phyloP scores from a whole-genome alignment of 75 land plant genomes.

The Pinus taeda region DNA sequence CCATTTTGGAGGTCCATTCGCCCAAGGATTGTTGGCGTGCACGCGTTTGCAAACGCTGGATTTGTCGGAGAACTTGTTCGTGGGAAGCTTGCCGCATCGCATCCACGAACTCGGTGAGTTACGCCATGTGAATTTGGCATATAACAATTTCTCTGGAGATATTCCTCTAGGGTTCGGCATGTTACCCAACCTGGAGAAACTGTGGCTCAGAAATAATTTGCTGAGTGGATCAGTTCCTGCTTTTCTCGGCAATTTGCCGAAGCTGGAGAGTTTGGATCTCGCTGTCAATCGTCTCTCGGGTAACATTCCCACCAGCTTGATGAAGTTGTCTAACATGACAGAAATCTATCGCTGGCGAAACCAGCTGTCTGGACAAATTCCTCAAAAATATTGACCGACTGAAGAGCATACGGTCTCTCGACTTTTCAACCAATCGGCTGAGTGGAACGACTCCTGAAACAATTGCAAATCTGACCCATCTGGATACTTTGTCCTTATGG shows the following conservation, averaged over 20 bases:
- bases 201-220: conserved; percentile 50
- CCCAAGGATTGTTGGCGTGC: conserved; percentile 21
- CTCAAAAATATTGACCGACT: conserved; percentile 27
- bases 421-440: conserved; percentile 12
- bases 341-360: conserved; percentile 44
- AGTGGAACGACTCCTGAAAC: not conserved
- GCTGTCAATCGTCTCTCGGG: conserved; percentile 47
- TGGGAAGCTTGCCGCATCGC: conserved; percentile 47
- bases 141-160: conserved; percentile 53
- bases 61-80: conserved; percentile 58
- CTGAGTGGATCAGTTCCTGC: conserved; percentile 50
- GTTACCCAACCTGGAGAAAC: conserved; percentile 23
- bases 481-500: conserved; percentile 17
- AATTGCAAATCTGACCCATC: not conserved
- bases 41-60: conserved; percentile 32
- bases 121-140: conserved; percentile 51
- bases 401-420: conserved; percentile 14
- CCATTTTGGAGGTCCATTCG: conserved; percentile 41
- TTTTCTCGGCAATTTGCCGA: conserved; percentile 47
- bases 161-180: conserved; percentile 56
- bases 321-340: conserved; percentile 37
- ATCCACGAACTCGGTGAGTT: conserved; percentile 33
- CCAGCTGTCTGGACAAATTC: conserved; percentile 47
- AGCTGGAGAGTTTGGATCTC: conserved; percentile 31
- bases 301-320: conserved; percentile 31